Base-by-base conservation (phyloP, 352 stramenopile species). In the Peronospora destructor region DNA sequence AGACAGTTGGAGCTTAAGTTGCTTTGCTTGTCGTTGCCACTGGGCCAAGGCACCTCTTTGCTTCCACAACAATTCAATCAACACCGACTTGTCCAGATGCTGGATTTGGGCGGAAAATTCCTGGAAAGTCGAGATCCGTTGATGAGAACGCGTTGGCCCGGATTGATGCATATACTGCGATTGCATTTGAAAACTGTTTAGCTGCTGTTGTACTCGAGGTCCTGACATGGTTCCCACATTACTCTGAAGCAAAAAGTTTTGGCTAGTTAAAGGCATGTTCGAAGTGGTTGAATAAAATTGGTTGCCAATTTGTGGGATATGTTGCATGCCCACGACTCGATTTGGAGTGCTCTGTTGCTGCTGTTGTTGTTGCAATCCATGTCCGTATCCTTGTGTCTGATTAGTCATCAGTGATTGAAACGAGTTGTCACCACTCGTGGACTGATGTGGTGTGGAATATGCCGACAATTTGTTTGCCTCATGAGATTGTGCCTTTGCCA, bases 21-120 rank as follows among this genome's bases (percentile, higher is more conserved):
- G 64, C 29, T 60, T 72, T 9, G 70, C 48, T 17, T 70, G 65
- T 28, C 61, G 59, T 32, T 91, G 80, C 66, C 76, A 87, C 29
- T 84, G 66, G 7, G 83, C 67, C 5, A 91, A 58, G 0, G 73
- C 64, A 45, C 66, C 70, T 23, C 75, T 61, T 55, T 89, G 76
- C 34, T 73, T 91, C 80, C 77, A 89, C 19, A 87, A 45, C 11
- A 89, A 54, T 32, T 88, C 77, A n/a, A 91, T 71, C 3, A 91
- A 53, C 6, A 68, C 62, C 16, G 62, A 72, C 29, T 80, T 76
- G 43, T 85, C 74, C 11, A 85, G 68, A 28, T 84, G 80, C 49
- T 87, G 71, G 3, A 87, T 73, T 46, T 87, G 80, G 5, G 59
- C 62, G 11, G 65, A 69, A 56, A 91, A 91, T 28, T 86, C 80